Conservation (phyloP, 257 asterid species). For the Fraxinus quadrangulata region DNA sequence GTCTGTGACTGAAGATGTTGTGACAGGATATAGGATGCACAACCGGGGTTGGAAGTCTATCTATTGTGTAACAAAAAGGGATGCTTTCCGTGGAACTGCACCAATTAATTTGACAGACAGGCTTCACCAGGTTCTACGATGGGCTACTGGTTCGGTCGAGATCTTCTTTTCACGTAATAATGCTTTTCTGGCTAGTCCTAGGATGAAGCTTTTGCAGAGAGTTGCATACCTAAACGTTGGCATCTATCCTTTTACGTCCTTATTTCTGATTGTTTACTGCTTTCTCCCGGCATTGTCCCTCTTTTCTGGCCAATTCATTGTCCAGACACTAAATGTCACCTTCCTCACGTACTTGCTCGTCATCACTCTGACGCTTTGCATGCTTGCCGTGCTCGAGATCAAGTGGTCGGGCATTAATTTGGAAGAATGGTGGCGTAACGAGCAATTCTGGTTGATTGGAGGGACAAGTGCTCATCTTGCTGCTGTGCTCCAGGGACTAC, state of each 20-base stretch:
- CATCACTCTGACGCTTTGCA: conserved; percentile 66
- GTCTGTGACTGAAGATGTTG: conserved; percentile 85
- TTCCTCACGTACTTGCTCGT: conserved; percentile 70
- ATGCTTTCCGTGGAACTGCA: conserved; percentile 90
- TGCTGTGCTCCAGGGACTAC: conserved; percentile 82
- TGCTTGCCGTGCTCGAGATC: conserved; percentile 70
- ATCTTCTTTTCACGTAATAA: conserved; percentile 87
- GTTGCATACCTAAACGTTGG: conserved; percentile 84
- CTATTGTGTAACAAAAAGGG: conserved; percentile 81
- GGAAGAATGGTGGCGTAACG: conserved; percentile 95
- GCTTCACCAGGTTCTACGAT: conserved; percentile 88
- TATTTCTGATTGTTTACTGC: conserved; percentile 80
- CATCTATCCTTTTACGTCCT: conserved; percentile 78
- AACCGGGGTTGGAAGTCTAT: conserved; percentile 86
- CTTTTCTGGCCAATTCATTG: conserved; percentile 81
- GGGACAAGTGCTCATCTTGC: conserved; percentile 93
- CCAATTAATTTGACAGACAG: conserved; percentile 83
- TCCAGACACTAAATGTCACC: conserved; percentile 62
- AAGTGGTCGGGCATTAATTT: conserved; percentile 77
- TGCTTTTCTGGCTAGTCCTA: conserved; percentile 69
- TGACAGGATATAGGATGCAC: conserved; percentile 88
- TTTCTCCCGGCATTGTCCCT: conserved; percentile 86
- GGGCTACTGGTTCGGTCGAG: conserved; percentile 94
- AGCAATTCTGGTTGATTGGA: conserved; percentile 87
- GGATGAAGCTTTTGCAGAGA: conserved; percentile 71